Base-by-base conservation (phyloP, 768 basidiomycete species). In the Hemileccinum rubropunctum region DNA sequence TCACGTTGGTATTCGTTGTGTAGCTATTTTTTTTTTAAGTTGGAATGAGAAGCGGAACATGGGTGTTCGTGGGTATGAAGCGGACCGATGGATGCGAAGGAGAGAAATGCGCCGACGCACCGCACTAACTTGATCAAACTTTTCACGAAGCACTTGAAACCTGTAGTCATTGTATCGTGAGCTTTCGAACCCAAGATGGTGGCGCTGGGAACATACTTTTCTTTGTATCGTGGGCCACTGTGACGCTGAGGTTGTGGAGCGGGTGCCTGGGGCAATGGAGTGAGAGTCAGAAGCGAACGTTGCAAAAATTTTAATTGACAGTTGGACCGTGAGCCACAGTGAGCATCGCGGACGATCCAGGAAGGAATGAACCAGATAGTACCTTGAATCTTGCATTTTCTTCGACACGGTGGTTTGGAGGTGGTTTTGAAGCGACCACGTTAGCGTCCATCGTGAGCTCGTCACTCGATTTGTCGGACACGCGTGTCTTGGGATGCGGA, bases 141-240 rank as follows among this genome's bases (percentile, higher is more conserved):
- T 66, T 61, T 70, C 68, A 15, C 65, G 63, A 5, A 68, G 57
- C 5, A 47, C 21, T 18, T 70, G 67, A 32, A 65, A 68, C 46
- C 67, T 68, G 18, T 10, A 38, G 20, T 12, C 12, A 3, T 18
- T 28, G 11, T 8, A 6, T 11, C 30, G 18, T 52, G 45, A 51
- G 44, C 12, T 7, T 7, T 13, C 12, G 35, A 23, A 23, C 3
- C 23, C 23, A 23, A 23, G 23, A 23, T 23, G 28, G 11, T 12
- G 28, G 37, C 8, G 1, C 3, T 10, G 23, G 20, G 18, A 34
- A 42, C 63, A 8, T 36, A 70, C 66, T 68, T 68, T 57, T 70
- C 66, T 27, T 68, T 68, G 57, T 66, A 70, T 34, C 66, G 57
- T 18, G 35, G 33, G 27, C 58, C 59, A n/a, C 53, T 42, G 18